phyloP scores from a whole-genome alignment of 164 flowering plant species.

The Stephania cephalantha region DNA sequence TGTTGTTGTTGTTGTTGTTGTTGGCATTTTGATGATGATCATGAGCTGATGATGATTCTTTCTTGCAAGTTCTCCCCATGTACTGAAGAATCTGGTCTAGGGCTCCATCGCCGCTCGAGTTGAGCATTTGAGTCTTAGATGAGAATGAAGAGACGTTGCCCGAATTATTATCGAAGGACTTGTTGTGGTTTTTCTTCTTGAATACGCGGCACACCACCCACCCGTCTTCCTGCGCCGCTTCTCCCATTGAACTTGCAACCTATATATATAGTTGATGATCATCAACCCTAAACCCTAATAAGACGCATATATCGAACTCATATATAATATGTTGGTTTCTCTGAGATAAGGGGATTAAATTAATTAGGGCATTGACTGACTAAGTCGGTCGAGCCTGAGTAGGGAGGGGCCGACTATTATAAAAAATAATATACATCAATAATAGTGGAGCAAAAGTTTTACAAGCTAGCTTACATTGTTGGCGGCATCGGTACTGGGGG shows the following conservation, averaged over 20 bases:
- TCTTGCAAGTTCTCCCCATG: conserved; percentile 65
- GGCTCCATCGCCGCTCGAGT: conserved; percentile 37
- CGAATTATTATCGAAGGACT: conserved; percentile 41
- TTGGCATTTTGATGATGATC: conserved; percentile 11
- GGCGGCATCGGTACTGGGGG: conserved; percentile 19
- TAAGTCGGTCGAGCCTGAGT: background rate
- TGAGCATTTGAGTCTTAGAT: conserved; percentile 25
- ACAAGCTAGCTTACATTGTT: conserved; percentile 31
- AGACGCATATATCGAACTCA: too few relatives aligned
- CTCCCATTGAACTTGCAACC: conserved; percentile 24
- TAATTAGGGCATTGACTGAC: too few relatives aligned
- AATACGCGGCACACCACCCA: conserved; percentile 93
- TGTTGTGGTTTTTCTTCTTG: conserved; percentile 76
- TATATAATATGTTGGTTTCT: too few relatives aligned
- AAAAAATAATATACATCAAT: too few relatives aligned
- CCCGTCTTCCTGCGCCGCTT: conserved; percentile 52
- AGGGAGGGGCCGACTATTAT: background rate
- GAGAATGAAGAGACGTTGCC: conserved; percentile 13
- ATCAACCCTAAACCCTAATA: background rate
- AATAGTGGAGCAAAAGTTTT: too few relatives aligned
- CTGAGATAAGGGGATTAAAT: too few relatives aligned
- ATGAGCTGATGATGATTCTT: conserved; percentile 18
- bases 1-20: background rate
- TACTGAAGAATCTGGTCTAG: conserved; percentile 64
- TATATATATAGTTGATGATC: background rate